Evolutionary conservation across 768 basidiomycete genomes (phyloP), one percentile per base, ranked within the genome.

Genomic region (Pisolithus albus): DNA sequence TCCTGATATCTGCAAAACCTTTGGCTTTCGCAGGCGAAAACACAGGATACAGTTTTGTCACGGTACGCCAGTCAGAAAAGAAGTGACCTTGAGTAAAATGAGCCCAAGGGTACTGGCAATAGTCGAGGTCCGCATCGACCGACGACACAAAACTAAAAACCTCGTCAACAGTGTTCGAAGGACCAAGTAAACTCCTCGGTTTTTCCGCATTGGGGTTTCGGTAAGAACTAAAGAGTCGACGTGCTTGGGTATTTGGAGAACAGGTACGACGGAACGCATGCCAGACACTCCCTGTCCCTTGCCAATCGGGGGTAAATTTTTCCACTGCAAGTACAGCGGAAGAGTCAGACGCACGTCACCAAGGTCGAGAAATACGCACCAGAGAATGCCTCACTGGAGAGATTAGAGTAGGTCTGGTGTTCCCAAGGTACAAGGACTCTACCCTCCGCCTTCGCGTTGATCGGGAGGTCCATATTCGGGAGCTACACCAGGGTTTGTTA

Each of bases 361-460:
- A 34, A 13, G 34, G 19, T 10, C 5, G 2, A 54, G 30, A 42
- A 46, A 24, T 45, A 28, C 64, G 42, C 52, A 71, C 72, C 65
- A 34, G 66, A 56, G 41, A 15, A 5, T 5, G 69, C 68, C 58
- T 70, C 68, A 11, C 26, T 40, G 0, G 92, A 88, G 44, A 84
- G 66, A 62, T 93, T 94, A 6, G 87, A 79, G 60, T 79, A 84
- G 37, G 71, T 64, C n/a, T 75, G 75, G 59, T 89, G 82, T 64
- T 95, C 92, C 92, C 93, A 96, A 39, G 92, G 88, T 5, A 95
- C 85, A 13, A 99, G 75, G 7, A 99, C 82, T 15, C 96, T 84
- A 10, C 95, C 91, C 70, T 98, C 96, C 0, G 93, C 88, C 70
- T 86, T 88, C 21, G 88, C 83, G 60, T 97, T 98, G 70, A 99